These are phyloP conservation scores for Solanum clarkiae DNA, from an alignment of 257 asterid genomes.

Conservation along the genomic window DNA sequence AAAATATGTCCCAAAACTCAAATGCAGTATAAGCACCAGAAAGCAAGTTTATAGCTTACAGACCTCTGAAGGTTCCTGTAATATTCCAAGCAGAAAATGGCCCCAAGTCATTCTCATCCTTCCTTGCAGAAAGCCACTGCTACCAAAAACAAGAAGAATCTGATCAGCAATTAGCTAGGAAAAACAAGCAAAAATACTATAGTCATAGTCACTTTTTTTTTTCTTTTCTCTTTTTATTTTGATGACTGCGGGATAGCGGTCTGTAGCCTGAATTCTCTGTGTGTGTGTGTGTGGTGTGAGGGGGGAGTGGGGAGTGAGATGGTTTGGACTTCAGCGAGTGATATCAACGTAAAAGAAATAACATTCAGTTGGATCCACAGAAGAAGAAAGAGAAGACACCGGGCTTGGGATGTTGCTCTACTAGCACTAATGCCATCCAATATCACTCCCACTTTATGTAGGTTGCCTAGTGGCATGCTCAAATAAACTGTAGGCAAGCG, in stretches of 20 bases:
- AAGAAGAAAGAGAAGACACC: not conserved
- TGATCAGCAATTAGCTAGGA: not conserved
- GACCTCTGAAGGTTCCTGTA: constrained; percentile 95
- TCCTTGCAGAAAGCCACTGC: constrained; percentile 82
- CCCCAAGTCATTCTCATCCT: constrained; percentile 68
- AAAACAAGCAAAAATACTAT: not conserved
- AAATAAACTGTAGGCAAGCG: no score
- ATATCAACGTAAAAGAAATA: not conserved
- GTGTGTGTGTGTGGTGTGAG: no score
- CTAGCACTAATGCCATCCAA: not conserved
- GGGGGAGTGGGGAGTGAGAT: not conserved
- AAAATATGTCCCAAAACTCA: not conserved
- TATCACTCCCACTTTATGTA: no score
- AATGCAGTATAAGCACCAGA: not conserved
- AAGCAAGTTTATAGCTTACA: constrained; percentile 13
- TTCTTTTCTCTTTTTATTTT: not conserved
- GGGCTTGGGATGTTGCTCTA: not conserved
- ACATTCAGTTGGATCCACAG: not conserved
- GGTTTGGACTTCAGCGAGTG: not conserved
- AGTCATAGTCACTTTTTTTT: not conserved
- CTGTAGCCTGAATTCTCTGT: not conserved
- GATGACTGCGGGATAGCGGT: not conserved
- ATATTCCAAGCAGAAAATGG: constrained; percentile 93
- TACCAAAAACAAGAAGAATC: constrained; percentile 12
- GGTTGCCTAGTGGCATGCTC: no score